Evolutionary conservation across 345 rosid species (phyloP), one percentile per base, ranked within the genome.

Genomic region (Citrus mangshanensis): DNA sequence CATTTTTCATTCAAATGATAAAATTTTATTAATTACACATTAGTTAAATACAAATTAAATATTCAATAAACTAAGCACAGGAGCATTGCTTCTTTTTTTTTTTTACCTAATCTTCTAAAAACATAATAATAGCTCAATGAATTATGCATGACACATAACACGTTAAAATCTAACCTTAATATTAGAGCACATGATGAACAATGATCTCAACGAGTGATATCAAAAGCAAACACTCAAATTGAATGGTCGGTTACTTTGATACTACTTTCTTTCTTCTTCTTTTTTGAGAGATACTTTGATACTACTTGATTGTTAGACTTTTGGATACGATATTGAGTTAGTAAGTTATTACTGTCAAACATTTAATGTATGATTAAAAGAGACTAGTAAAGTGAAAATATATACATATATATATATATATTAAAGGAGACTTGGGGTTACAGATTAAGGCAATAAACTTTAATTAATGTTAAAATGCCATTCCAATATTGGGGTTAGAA

Each of bases 191-290:
- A 12, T 42, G 4, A 42, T 42, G 51, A 42, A 12, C 4, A 12
- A 42, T 42, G 3, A 42, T 0, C 8, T 60, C 64, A 60, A 22
- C 10, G 1, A 1, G 7, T 60, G 35, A 62, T 62, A 12, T 27
- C 12, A 59, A 32, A 19, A 34, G 65, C 42, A 64, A 22, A 28
- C 59, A 32, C 24, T 60, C 14, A 42, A 42, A 25, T 63, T 61
- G 70, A 72, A 6, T 64, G 62, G 83, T 64, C 73, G 55, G 79
- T 63, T 38, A 14, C 9, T 22, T 7, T 32, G 40, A 42, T 12
- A 27, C 12, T 49, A 49, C 56, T 68, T 42, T 28, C 2, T 28
- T 28, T 28, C 2, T 28, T 1, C 0, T 28, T 28, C 0, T 28
- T 28, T 28, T 28, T 28, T 2, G 0, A 27, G 30, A 28, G 30